A percentile compares a stretch with the other conserved stretches of the same genome.
Conservation (phyloP, 2,329 filamentous ascomycete genomes). For the Diaporthe capsici region DNA sequence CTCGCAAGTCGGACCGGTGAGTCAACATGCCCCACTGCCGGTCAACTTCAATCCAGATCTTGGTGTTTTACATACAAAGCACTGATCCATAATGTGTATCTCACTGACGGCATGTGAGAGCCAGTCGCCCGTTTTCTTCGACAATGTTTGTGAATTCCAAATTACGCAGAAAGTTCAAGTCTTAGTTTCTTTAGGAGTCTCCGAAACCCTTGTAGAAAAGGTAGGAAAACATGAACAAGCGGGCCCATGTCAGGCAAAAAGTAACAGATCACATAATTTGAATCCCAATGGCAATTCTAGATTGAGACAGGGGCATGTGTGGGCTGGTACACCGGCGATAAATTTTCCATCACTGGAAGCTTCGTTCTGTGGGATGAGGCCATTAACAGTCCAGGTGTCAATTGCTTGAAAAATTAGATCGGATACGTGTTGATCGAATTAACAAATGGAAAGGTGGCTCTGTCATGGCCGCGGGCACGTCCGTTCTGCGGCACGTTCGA, state of each 20-base stretch:
- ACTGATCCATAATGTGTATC: too few species aligned
- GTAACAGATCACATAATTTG: not conserved
- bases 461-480: not conserved
- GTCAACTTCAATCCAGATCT: not conserved
- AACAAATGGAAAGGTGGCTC: not conserved
- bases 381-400: not conserved
- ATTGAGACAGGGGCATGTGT: not conserved
- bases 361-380: not conserved
- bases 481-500: not conserved
- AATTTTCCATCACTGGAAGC: not conserved
- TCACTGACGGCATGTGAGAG: too few species aligned
- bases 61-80: too few species aligned
- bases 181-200: too few species aligned
- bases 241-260: not conserved
- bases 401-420: not conserved
- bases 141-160: too few species aligned
- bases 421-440: not conserved
- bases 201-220: not conserved
- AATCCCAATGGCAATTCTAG: not conserved
- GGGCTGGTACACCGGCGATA: not conserved
- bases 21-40: not conserved
- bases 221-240: not conserved
- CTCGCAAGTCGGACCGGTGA: not conserved
- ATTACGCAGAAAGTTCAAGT: too few species aligned
- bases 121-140: too few species aligned